Conservation (phyloP, 768 basidiomycete species). For the Hygrophoropsis aurantiaca region DNA sequence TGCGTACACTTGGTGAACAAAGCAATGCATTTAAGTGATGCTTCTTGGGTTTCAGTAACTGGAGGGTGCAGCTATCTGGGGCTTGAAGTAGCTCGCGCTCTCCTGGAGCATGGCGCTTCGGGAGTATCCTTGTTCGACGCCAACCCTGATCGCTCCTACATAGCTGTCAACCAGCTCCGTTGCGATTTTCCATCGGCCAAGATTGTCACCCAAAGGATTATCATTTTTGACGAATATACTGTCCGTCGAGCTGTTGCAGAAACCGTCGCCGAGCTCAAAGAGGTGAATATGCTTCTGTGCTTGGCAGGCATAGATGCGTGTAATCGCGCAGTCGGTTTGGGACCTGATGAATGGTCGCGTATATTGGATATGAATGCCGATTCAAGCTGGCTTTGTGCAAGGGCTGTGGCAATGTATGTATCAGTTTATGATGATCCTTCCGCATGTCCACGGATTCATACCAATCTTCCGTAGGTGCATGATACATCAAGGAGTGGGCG, state of each 20-base stretch:
- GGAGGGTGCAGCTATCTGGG: conserved; percentile 43
- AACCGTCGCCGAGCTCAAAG: conserved; percentile 28
- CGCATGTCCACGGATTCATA: not conserved
- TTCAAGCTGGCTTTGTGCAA: conserved; percentile 45
- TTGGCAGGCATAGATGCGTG: conserved; percentile 42
- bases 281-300: conserved; percentile 39
- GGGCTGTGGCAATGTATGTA: conserved; percentile 38
- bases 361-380: conserved; percentile 43
- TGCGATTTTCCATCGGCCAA: conserved; percentile 27
- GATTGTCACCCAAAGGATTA: conserved; percentile 33
- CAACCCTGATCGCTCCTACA: conserved; percentile 6
- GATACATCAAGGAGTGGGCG: conserved; percentile 40
- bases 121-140: conserved; percentile 27
- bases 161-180: conserved; percentile 17
- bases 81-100: conserved; percentile 34
- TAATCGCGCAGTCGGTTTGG: conserved; percentile 30
- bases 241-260: conserved; percentile 27
- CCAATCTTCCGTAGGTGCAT: conserved; percentile 31
- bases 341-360: conserved; percentile 33
- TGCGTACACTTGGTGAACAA: too few species aligned
- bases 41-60: conserved; percentile 36
- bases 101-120: conserved; percentile 44
- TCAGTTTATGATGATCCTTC: not conserved
- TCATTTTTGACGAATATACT: conserved; percentile 27
- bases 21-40: too few species aligned